phyloP scores from a whole-genome alignment of 176 grass and related monocot genomes.

The Musa troglodytarum region DNA sequence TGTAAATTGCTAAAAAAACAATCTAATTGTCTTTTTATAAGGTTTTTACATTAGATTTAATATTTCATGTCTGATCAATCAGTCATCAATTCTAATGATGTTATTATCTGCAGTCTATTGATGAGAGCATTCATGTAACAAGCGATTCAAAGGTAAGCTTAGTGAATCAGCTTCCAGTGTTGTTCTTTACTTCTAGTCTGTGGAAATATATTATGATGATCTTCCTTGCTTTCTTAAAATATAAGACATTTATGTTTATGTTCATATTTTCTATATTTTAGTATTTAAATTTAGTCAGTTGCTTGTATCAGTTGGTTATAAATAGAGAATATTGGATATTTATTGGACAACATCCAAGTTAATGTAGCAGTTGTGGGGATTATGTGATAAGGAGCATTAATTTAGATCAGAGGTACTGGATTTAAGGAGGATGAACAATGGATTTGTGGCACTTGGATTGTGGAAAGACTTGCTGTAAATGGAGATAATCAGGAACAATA shows the following conservation, averaged over 20 bases:
- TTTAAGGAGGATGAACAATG: no score
- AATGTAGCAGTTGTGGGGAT: background rate
- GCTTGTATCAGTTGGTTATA: background rate
- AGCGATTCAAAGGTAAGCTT: conserved; percentile 69
- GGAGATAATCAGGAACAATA: no score
- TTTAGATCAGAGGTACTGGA: no score
- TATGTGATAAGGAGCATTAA: no score
- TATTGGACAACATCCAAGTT: background rate
- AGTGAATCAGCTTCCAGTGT: background rate
- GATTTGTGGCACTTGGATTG: no score
- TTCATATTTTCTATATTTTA: background rate
- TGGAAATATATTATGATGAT: background rate
- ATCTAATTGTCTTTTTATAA: no score
- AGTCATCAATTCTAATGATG: conserved; percentile 2
- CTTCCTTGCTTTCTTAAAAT: background rate
- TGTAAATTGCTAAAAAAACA: background rate
- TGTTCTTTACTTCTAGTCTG: background rate
- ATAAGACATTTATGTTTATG: background rate
- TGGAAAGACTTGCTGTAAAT: no score
- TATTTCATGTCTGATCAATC: no score
- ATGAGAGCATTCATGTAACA: conserved; percentile 72
- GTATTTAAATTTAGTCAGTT: background rate
- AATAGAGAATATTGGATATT: background rate
- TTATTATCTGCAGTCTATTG: conserved; percentile 51
- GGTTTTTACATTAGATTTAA: no score